phyloP scores from a whole-genome alignment of 805 yeast genomes.

The Wickerhamomyces mucosus region DNA sequence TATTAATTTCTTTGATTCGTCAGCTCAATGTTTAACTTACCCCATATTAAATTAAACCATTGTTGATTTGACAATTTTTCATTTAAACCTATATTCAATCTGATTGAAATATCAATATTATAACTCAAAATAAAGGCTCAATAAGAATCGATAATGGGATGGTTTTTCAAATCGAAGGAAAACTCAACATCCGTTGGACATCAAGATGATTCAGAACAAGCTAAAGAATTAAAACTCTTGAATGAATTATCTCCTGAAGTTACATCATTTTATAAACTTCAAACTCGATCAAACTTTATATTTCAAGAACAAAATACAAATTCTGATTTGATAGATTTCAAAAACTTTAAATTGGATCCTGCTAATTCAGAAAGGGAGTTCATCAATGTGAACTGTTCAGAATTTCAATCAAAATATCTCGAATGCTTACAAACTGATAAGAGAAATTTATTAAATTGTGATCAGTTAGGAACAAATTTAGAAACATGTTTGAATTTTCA shows the following conservation, averaged over 20 bases:
- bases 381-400: not conserved
- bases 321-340: not conserved
- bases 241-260: not conserved
- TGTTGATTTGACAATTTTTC: too few species aligned
- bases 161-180: too few species aligned
- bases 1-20: too few species aligned
- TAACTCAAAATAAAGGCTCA: too few species aligned
- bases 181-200: too few species aligned
- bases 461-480: slow-evolving; percentile 3
- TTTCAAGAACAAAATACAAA: not conserved
- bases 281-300: not conserved
- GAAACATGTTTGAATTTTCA: slow-evolving; percentile 14
- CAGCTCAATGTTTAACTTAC: too few species aligned
- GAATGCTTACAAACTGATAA: not conserved
- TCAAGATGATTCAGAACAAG: too few species aligned
- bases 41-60: too few species aligned
- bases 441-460: slow-evolving; percentile 8
- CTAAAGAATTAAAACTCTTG: not conserved
- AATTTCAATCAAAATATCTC: not conserved
- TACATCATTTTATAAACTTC: not conserved
- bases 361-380: not conserved
- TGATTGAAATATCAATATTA: too few species aligned
- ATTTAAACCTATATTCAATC: too few species aligned
- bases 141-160: too few species aligned
- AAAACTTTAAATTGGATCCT: not conserved